Evolutionary conservation across 768 basidiomycete genomes (phyloP), one percentile per base, ranked within the genome.

Genomic region (Lentinula aciculospora): DNA sequence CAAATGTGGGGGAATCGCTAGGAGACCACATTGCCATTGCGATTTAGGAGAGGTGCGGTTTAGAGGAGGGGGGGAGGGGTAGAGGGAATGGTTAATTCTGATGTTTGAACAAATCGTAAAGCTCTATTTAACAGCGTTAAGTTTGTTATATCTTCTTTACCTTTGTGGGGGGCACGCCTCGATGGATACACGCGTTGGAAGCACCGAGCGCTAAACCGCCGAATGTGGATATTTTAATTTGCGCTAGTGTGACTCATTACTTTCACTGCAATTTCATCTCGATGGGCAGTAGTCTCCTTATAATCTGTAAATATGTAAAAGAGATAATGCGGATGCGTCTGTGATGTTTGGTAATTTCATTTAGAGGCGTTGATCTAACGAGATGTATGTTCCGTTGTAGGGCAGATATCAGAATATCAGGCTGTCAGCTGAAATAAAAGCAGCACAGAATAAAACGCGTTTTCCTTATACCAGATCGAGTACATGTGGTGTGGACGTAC

Each of bases 91-190:
- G 15, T 39, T 39, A 4, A 17, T 39, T n/a, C 37, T 39, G 15
- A 39, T 39, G n/a, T n/a, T n/a, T n/a, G n/a, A 5, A 6, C 13
- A 39, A 17, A 39, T 39, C 17, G 17, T 17, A n/a, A n/a, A 17
- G 37, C 17, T n/a, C 37, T n/a, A 39, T 39, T 39, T 17, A 39
- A 39, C n/a, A n/a, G 7, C n/a, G 15, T n/a, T 29, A n/a, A 12
- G 8, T 50, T 10, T 50, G 29, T n/a, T 50, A 50, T 31, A 28
- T 8, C 29, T 50, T 28, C 27, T 50, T 50, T 50, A 28, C 3
- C 48, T 29, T 2, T 50, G 48, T 50, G n/a, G n/a, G n/a, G n/a
- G n/a, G n/a, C n/a, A n/a, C n/a, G 32, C 48, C 48, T 50, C 48
- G 48, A 50, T 12, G 23, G n/a, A 32, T 9, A 27, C 29, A 50